Evolutionary conservation across 2,329 filamentous ascomycete species (phyloP).

Genomic region (Hypoxylon sp.): DNA sequence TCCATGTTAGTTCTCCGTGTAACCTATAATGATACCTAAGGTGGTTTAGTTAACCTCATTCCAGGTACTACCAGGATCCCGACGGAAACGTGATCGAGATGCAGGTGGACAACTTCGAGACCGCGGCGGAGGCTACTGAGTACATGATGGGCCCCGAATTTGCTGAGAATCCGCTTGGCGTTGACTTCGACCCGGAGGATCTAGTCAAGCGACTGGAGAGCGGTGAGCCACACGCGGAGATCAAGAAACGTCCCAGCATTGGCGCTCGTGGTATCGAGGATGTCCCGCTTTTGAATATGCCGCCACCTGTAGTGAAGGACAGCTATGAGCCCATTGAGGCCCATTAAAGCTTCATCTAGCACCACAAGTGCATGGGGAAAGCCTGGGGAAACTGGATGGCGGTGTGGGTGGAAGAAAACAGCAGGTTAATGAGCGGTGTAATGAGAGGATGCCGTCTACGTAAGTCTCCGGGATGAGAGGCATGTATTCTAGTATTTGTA

Average conservation of each 20-base stretch:
- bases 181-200: conserved; percentile 62
- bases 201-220: conserved; percentile 50
- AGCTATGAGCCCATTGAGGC: conserved; percentile 37
- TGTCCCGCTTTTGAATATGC: conserved; percentile 28
- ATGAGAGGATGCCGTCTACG: not conserved
- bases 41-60: conserved; percentile 27
- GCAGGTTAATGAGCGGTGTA: not conserved
- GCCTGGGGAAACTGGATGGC: not conserved
- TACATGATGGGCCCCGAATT: conserved; percentile 59
- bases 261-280: conserved; percentile 44
- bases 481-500: conserved; percentile 3
- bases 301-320: conserved; percentile 40
- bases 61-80: conserved; percentile 65
- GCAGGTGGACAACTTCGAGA: conserved; percentile 62
- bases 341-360: conserved; percentile 5
- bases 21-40: not conserved
- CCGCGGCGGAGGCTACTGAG: conserved; percentile 54
- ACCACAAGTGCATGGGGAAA: not conserved
- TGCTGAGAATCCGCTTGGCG: conserved; percentile 60
- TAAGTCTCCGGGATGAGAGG: conserved; percentile 3
- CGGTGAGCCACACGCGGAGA: conserved; percentile 48
- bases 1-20: conserved; percentile 9
- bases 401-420: conserved; percentile 4
- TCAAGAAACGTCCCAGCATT: conserved; percentile 50
- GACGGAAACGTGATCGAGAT: conserved; percentile 65